A percentile compares a stretch with the other conserved stretches of the same genome.
phyloP scores from a whole-genome alignment of 805 yeast species.

The Maudiozyma bulderi region DNA sequence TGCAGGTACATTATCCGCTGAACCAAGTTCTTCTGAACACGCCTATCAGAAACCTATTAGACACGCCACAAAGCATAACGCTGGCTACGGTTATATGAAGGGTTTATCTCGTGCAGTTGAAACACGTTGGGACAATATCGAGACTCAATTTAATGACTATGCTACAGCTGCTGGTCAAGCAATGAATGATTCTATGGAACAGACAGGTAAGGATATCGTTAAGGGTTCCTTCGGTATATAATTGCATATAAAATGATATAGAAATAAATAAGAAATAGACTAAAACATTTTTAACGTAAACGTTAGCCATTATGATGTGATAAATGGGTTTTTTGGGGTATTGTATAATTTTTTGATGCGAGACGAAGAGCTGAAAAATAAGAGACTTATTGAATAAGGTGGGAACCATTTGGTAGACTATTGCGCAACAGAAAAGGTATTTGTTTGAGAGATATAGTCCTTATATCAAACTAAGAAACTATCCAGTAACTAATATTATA shows the following conservation, averaged over 20 bases:
- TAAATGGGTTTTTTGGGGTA: conserved; percentile 16
- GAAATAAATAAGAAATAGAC: not conserved
- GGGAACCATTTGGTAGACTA: too few species aligned
- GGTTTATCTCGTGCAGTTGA: conserved; percentile 37
- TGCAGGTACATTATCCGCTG: conserved; percentile 30
- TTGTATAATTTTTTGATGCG: not conserved
- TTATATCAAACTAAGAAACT: too few species aligned
- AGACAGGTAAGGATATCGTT: conserved; percentile 40
- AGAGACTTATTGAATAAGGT: too few species aligned
- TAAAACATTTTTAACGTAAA: too few species aligned
- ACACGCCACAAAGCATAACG: conserved; percentile 22
- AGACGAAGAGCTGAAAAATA: too few species aligned
- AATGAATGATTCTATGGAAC: conserved; percentile 41
- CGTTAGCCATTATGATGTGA: too few species aligned
- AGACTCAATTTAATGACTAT: conserved; percentile 46
- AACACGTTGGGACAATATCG: conserved; percentile 43
- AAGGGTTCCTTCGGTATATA: conserved; percentile 46
- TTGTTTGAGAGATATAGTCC: too few species aligned
- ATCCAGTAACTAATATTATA: too few species aligned
- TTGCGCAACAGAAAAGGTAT: too few species aligned
- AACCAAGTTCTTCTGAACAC: conserved; percentile 11
- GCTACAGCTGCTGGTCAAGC: conserved; percentile 46
- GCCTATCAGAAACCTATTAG: conserved; percentile 42
- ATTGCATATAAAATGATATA: not conserved
- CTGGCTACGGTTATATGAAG: conserved; percentile 35